Evolutionary conservation across 805 yeast species (phyloP), one percentile per base, ranked within the genome.

Genomic region (Ogataea methylovora): DNA sequence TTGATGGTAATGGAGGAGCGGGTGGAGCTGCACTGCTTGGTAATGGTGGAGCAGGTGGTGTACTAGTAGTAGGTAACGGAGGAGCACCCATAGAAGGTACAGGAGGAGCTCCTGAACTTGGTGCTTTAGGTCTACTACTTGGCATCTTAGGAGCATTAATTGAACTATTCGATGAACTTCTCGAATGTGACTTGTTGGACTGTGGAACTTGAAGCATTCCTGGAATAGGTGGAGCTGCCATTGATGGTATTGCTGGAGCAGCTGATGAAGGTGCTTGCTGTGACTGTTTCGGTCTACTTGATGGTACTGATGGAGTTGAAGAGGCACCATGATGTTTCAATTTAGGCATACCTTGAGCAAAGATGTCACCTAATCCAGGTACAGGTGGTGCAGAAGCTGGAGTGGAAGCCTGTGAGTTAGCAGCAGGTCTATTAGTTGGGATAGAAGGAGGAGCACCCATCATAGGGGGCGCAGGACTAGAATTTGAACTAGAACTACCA

Each of bases 271-370:
- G 38, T 23, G 44, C 32, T 1, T 44, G 24, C 7, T 44, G 34
- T 15, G 40, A 27, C 19, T 44, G 42, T n/a, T 47, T 31, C 5
- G 39, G 40, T 26, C 35, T 35, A n/a, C n/a, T n/a, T 8, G 36
- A 34, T 10, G 58, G 52, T 24, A 46, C 31, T 13, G 51, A 28
- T 6, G 38, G 29, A 29, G 35, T n/a, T 26, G 33, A 24, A 21
- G 46, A 30, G 12, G 61, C 61, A n/a, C 60, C 61, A 24, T 67
- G 49, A 38, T 71, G 72, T 38, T 71, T 75, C 40, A 84, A 63
- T 48, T 80, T 80, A 7, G 94, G 92, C 56, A 84, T 67, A 1
- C 94, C 94, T 5, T 81, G 84, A 3, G 92, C 86, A 57, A 80
- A 78, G 12, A 80, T 65, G 33, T 77, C 81, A 13, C 83, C 85